Percentiles rank a stretch among this genome's conserved stretches.
These are phyloP conservation scores for Periconia digitata DNA, from an alignment of 2,329 filamentous ascomycete genomes.

Conservation along the genomic window DNA sequence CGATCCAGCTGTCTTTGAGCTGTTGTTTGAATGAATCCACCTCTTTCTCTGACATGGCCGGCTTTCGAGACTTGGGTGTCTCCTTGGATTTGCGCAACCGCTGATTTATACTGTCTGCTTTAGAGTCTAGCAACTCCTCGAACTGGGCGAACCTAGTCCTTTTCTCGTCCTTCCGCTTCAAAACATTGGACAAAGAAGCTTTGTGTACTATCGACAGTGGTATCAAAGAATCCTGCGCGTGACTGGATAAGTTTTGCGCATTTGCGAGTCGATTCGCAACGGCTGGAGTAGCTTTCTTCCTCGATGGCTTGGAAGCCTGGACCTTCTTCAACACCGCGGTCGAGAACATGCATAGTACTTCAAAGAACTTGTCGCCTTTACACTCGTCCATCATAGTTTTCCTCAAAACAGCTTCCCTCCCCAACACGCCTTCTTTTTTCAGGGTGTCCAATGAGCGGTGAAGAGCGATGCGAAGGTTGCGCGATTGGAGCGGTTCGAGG, in stretches of 20 bases:
- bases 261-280: constrained; percentile 56
- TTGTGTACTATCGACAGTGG: constrained; percentile 74
- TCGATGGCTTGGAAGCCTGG: constrained; percentile 55
- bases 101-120: constrained; percentile 60
- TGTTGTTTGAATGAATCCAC: constrained; percentile 55
- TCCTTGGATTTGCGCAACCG: constrained; percentile 51
- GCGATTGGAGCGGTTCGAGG: constrained; percentile 83
- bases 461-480: constrained; percentile 83
- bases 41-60: constrained; percentile 35
- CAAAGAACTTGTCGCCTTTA: constrained; percentile 85
- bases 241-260: constrained; percentile 36
- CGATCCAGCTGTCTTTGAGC: constrained; percentile 75
- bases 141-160: constrained; percentile 65
- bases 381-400: constrained; percentile 98
- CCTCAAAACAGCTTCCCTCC: constrained; percentile 76
- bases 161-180: constrained; percentile 63
- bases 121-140: constrained; percentile 63
- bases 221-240: constrained; percentile 51
- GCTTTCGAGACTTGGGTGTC: constrained; percentile 23
- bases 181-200: constrained; percentile 60
- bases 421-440: constrained; percentile 84
- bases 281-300: constrained; percentile 6
- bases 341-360: constrained; percentile 82
- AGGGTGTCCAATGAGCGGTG: constrained; percentile 78
- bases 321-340: constrained; percentile 76